Evolutionary conservation across 139 green algal genomes (phyloP), one percentile per base, ranked within the genome.

Genomic region (Chlorella sorokiniana): DNA sequence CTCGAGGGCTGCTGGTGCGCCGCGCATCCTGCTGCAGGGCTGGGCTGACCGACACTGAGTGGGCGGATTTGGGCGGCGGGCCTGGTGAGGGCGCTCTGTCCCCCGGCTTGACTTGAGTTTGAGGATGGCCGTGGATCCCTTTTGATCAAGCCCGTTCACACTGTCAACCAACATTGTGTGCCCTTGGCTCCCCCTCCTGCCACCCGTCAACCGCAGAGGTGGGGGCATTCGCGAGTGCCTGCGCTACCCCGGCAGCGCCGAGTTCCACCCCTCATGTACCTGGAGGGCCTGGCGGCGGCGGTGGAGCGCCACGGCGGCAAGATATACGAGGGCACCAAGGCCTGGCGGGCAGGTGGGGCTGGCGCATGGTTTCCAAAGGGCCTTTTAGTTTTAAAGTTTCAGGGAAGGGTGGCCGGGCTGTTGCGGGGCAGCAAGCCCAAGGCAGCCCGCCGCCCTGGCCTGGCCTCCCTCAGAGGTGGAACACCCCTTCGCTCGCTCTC

Each of bases 181-280:
- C 6, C 56, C 9, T 56, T 56, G 14, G 11, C 14, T 56, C 48
- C 48, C 20, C 10, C 61, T 68, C 25, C 33, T 44, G 63, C 65
- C 38, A 22, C 65, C 6, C 14, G 11, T 33, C n/a, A 1, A 18
- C 0, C 37, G 1, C 75, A 71, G 59, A 81, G 59, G 75, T 81
- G 40, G 87, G 87, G 52, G 33, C 78, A 90, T 92, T 40, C 41
- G 59, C 0, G 33, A 63, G 59, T 86, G 81, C 51, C 76, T 91
- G 38, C 27, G 52, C 35, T 91, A 91, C 78, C 81, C 81, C 7
- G 33, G 59, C 75, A 81, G 42, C 29, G 75, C 59, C 0, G 84
- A 94, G 54, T 93, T 94, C 70, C 86, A 94, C 73, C 90, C 90
- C 81, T 94, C 11, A 88, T 87, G 82, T 92, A 89, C 71, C 40